Percentiles rank a stretch among this genome's conserved stretches.
phyloP scores from a whole-genome alignment of 2,329 filamentous ascomycete genomes.

The Pseudogymnoascus sp. region DNA sequence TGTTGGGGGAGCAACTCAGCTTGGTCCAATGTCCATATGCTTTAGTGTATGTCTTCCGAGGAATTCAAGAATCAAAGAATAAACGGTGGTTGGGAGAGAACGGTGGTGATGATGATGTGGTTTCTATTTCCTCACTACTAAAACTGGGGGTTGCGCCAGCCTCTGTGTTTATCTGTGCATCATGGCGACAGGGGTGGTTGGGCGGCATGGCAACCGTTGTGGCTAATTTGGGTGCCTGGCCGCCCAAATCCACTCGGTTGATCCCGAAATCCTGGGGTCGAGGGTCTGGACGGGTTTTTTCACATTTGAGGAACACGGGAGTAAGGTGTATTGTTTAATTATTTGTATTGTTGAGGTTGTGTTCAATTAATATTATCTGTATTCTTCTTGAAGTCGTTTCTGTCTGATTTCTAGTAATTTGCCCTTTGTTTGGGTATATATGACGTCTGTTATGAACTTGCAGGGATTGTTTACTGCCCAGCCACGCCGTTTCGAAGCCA shows the following conservation, averaged over 20 bases:
- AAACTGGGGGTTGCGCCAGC: conserved; percentile 6
- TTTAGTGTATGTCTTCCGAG: conserved; percentile 6
- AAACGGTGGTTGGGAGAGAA: conserved; percentile 8
- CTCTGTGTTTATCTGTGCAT: conserved; percentile 10
- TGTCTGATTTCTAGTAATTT: background rate
- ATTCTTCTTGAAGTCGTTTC: background rate
- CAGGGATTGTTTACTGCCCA: background rate
- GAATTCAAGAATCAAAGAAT: conserved; percentile 7
- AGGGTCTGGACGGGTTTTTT: background rate
- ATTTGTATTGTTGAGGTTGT: background rate
- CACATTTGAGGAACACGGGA: background rate
- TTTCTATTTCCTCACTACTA: conserved; percentile 7
- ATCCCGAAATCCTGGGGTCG: conserved; percentile 2
- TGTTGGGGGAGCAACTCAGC: conserved; percentile 8
- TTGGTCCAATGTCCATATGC: conserved; percentile 4
- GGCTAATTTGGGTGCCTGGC: background rate
- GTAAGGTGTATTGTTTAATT: background rate
- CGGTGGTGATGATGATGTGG: conserved; percentile 1
- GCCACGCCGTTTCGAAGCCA: background rate
- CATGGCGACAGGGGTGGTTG: conserved; percentile 7
- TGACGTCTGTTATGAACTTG: background rate
- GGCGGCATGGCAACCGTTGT: conserved; percentile 8
- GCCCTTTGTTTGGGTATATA: background rate
- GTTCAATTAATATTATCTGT: background rate
- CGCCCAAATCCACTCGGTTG: background rate